A percentile compares a stretch with the other conserved stretches of the same genome.
These are phyloP conservation scores for Dichomitus squalens DNA, from an alignment of 1,284 basidiomycete species.

Conservation along the genomic window DNA sequence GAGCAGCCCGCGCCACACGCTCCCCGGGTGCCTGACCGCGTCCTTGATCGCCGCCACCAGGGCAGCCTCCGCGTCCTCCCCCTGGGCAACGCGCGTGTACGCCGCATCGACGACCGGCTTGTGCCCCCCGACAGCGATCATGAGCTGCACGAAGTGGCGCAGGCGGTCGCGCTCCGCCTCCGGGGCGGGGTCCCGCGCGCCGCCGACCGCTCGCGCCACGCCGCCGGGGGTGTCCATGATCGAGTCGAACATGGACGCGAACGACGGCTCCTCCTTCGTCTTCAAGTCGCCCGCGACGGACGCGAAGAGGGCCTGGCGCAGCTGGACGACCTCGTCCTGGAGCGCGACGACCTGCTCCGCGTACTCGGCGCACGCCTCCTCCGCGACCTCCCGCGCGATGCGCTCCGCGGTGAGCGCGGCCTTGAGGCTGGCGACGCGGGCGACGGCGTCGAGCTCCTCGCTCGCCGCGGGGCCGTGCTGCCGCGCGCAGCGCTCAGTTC, in stretches of 20 bases:
- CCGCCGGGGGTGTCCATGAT: not conserved
- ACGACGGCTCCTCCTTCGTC: not conserved
- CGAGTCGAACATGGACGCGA: not conserved
- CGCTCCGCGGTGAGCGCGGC: conserved; percentile 21
- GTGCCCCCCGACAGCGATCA: conserved; percentile 36
- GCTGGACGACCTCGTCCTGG: conserved; percentile 32
- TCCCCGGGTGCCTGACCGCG: conserved; percentile 40
- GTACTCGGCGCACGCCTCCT: conserved; percentile 14
- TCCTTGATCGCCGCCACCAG: conserved; percentile 49
- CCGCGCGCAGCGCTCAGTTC: no score
- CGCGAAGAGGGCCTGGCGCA: conserved; percentile 19
- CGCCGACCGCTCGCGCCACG: conserved; percentile 24
- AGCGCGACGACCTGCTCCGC: conserved; percentile 14
- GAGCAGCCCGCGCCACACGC: conserved; percentile 48
- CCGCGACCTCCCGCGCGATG: conserved; percentile 14
- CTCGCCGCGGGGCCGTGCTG: not conserved
- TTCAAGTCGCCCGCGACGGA: not conserved
- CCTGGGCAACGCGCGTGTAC: conserved; percentile 27
- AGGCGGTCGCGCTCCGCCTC: conserved; percentile 30
- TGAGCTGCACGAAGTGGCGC: conserved; percentile 32
- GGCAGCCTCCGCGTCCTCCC: conserved; percentile 43
- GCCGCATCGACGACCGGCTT: conserved; percentile 26
- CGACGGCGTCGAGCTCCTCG: conserved; percentile 9
- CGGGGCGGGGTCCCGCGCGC: conserved; percentile 6
- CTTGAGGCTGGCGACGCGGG: conserved; percentile 22